Evolutionary conservation across 2,329 filamentous ascomycete species (phyloP).

Genomic region (Setomelanomma holmii): DNA sequence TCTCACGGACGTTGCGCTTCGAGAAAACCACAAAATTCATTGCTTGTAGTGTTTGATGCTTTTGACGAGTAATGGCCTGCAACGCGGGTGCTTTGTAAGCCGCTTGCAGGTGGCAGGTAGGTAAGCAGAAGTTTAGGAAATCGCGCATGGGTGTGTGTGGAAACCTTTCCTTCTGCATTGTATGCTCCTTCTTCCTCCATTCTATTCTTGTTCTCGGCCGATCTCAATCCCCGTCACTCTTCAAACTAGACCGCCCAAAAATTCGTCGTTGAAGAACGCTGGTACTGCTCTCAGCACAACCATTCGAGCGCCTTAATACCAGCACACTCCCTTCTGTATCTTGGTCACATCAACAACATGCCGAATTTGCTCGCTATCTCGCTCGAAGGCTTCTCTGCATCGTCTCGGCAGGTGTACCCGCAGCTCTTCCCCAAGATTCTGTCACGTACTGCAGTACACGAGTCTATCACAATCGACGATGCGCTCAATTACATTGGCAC

Average conservation of each 20-base stretch:
- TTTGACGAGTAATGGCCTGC: too few species aligned
- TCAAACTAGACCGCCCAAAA: too few species aligned
- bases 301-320: too few species aligned
- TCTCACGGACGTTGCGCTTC: too few species aligned
- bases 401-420: slow-evolving; percentile 30
- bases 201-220: too few species aligned
- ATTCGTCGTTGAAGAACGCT: too few species aligned
- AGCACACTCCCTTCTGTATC: background rate
- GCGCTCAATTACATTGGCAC: slow-evolving; percentile 26
- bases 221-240: too few species aligned
- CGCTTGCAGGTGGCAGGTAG: background rate
- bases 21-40: too few species aligned
- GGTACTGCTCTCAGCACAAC: too few species aligned
- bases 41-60: too few species aligned
- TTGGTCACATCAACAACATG: slow-evolving; percentile 14
- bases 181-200: background rate
- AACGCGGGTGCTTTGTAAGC: background rate
- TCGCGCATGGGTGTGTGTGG: background rate
- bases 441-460: slow-evolving; percentile 29
- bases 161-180: background rate
- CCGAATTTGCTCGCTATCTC: slow-evolving; percentile 33
- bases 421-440: slow-evolving; percentile 31
- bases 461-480: slow-evolving; percentile 29
- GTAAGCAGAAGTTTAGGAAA: background rate
- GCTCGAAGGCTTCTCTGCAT: slow-evolving; percentile 33